Conservation (phyloP, 805 yeast species). For the Metschnikowia cerradonensis region DNA sequence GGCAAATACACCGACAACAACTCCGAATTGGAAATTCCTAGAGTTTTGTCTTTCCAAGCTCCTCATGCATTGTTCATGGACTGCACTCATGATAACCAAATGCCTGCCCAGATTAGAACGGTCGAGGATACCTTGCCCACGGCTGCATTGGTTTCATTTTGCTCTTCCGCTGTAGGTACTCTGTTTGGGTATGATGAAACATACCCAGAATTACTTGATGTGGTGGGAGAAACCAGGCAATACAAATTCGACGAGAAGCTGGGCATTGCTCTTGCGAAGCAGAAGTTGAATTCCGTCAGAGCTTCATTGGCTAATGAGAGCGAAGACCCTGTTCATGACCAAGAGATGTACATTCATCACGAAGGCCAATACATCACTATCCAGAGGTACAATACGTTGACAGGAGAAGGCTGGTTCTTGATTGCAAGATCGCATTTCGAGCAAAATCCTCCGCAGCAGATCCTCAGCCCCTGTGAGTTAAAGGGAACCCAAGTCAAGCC, state of each 20-base stretch:
- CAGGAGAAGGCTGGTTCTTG: conserved; percentile 86
- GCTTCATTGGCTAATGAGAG: conserved; percentile 51
- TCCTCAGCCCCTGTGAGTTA: conserved; percentile 52
- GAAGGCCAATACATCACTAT: conserved; percentile 90
- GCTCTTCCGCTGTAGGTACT: conserved; percentile 91
- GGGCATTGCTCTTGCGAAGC: conserved; percentile 82
- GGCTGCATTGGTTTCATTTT: conserved; percentile 90
- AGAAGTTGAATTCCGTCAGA: conserved; percentile 54
- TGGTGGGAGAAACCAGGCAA: conserved; percentile 68
- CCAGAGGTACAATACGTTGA: conserved; percentile 76
- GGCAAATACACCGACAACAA: conserved; percentile 29
- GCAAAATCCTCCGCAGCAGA: conserved; percentile 43
- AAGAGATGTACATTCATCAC: conserved; percentile 92
- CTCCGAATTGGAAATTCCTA: conserved; percentile 68
- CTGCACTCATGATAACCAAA: conserved; percentile 94
- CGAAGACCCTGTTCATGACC: conserved; percentile 51
- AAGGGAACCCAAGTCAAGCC: conserved; percentile 57
- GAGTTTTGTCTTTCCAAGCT: conserved; percentile 58
- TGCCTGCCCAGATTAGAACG: conserved; percentile 83
- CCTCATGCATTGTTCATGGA: conserved; percentile 97
- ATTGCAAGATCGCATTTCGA: conserved; percentile 81
- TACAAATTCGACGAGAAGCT: conserved; percentile 45
- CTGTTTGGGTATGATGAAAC: conserved; percentile 93
- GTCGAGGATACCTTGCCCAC: conserved; percentile 92
- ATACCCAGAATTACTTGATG: conserved; percentile 74